These are phyloP conservation scores for Suillus decipiens DNA, from an alignment of 768 basidiomycete genomes.

Conservation along the genomic window DNA sequence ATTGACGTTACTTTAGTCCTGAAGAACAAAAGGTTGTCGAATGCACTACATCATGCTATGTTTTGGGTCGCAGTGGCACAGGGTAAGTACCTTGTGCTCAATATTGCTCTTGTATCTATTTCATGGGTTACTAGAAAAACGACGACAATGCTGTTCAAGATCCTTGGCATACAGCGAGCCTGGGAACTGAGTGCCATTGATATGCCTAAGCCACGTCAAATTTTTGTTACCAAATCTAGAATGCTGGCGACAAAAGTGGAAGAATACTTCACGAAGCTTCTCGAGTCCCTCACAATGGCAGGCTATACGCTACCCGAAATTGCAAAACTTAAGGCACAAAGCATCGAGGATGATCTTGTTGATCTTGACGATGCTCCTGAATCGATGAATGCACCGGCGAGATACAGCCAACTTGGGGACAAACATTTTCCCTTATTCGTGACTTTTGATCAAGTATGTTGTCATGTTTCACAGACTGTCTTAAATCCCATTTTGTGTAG, in stretches of 20 bases:
- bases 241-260: constrained; percentile 65
- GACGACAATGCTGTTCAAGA: constrained; percentile 76
- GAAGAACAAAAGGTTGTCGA: constrained; percentile 60
- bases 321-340: constrained; percentile 23
- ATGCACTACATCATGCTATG: constrained; percentile 60
- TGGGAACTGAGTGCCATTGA: constrained; percentile 40
- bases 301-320: constrained; percentile 42
- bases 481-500: constrained; percentile 12
- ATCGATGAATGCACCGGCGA: constrained; percentile 37
- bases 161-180: constrained; percentile 63
- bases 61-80: constrained; percentile 72
- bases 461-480: background rate
- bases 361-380: constrained; percentile 41
- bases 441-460: constrained; percentile 59
- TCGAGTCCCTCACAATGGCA: constrained; percentile 43
- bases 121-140: constrained; percentile 53
- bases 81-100: constrained; percentile 44
- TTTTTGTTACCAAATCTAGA: constrained; percentile 73
- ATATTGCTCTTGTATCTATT: background rate
- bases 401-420: constrained; percentile 57
- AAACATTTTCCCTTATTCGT: constrained; percentile 70
- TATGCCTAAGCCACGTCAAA: constrained; percentile 55
- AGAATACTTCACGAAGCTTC: constrained; percentile 59
- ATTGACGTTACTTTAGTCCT: constrained; percentile 24
- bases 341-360: constrained; percentile 25